A percentile compares a stretch with the other conserved stretches of the same genome.
These are phyloP conservation scores for Mortierella sp. DNA, from an alignment of 371 early-diverging fungal genomes.

Conservation along the genomic window DNA sequence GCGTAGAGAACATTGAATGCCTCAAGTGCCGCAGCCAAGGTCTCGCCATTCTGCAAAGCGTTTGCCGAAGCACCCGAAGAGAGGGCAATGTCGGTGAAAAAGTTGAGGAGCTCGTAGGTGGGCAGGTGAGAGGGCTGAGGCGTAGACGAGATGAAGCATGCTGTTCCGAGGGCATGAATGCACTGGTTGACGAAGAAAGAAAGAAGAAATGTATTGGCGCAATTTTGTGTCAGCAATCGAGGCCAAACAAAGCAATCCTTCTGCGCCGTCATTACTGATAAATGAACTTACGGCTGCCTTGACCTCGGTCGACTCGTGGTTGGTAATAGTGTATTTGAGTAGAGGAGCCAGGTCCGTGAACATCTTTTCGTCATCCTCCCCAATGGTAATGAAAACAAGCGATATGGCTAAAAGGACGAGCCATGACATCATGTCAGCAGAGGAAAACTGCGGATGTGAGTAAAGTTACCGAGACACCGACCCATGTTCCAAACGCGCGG, in stretches of 20 bases:
- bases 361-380: conserved; percentile 72
- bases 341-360: conserved; percentile 67
- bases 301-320: conserved; percentile 61
- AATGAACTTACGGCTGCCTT: conserved; percentile 58
- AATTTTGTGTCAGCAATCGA: not conserved
- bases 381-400: conserved; percentile 78
- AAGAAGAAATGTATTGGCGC: not conserved
- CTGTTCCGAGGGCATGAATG: conserved; percentile 68
- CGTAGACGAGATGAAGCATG: conserved; percentile 69
- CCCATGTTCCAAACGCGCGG: not conserved
- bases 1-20: conserved; percentile 68
- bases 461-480: not conserved
- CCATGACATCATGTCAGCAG: conserved; percentile 2
- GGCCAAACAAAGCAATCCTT: not conserved
- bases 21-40: conserved; percentile 62
- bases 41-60: conserved; percentile 42
- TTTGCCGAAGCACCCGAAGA: conserved; percentile 49
- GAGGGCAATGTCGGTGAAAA: conserved; percentile 53
- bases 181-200: conserved; percentile 43
- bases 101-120: conserved; percentile 59
- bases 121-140: conserved; percentile 69
- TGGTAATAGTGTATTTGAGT: conserved; percentile 63
- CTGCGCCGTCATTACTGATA: not conserved
- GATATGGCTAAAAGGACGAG: conserved; percentile 61
- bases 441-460: not conserved